Evolutionary conservation across 2,329 filamentous ascomycete species (phyloP), one percentile per base, ranked within the genome.

Genomic region (Fusarium xylarioides): DNA sequence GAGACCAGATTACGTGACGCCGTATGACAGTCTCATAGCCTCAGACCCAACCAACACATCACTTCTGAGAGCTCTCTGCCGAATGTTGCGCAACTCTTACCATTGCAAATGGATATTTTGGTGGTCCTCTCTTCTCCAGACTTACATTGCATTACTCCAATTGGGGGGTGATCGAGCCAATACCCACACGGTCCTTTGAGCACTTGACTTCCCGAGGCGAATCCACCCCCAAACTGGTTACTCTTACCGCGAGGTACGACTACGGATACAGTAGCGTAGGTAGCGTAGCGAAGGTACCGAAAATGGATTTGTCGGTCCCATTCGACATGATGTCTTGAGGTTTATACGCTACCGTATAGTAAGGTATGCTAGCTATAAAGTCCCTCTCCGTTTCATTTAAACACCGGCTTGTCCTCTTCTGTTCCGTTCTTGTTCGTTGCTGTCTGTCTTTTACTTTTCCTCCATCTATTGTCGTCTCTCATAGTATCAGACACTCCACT

Each of bases 191-290:
- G 54, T 52, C 49, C 40, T 44, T 66, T 66, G 71, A 68, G 68
- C 74, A 78, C 73, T 78, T 78, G 74, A 74, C 74, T 74, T 72
- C 62, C 71, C 74, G 64, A 69, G 52, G 46, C 42, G 76, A 78
- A 78, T 55, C 76, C 76, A 78, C 76, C 76, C 76, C 76, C 76
- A 78, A 78, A 67, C 56, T 71, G 64, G 66, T 65, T 75, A 58
- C 60, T 37, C 32, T 58, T 58, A 49, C 42, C 42, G 40, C 16
- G 32, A 49, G 14, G 40, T 57, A 49, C 37, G 37, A 30, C 30
- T 30, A 21, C 26, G 19, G 44, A 47, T 47, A 30, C 55, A 30
- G 42, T 58, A 58, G 55, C 37, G 37, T 32, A 55, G 47, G 21
- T 42, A 42, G 40, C 50, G 50, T n/a, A 57, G 50, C 50, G 50